These are phyloP conservation scores for Aurantiochytrium sp. DNA, from an alignment of 108 stramenopile genomes.

Conservation along the genomic window DNA sequence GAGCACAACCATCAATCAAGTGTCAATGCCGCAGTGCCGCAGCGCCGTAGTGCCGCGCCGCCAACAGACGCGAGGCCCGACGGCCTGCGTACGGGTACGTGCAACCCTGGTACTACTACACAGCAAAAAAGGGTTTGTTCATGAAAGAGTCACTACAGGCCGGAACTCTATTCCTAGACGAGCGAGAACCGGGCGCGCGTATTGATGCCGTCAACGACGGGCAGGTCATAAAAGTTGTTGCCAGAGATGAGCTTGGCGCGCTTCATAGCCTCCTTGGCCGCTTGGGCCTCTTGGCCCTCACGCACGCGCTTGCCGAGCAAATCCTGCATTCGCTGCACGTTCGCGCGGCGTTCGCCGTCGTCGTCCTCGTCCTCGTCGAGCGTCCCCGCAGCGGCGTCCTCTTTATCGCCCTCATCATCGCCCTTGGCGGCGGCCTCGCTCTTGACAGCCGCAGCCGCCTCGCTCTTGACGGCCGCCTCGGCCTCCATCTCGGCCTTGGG, in stretches of 20 bases:
- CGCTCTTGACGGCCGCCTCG: neutral
- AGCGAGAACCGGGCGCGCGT: neutral
- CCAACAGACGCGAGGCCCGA: no score
- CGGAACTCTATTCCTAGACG: no score
- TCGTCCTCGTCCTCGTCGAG: neutral
- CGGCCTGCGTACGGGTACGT: no score
- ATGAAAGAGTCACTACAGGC: no score
- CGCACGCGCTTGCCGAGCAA: neutral
- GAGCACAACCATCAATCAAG: no score
- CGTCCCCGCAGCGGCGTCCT: neutral
- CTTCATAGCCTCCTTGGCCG: slow-evolving; percentile 23
- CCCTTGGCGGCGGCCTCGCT: neutral
- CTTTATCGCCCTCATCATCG: neutral
- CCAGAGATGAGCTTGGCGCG: neutral
- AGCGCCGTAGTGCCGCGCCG: no score
- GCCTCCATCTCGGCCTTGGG: no score
- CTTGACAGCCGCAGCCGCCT: neutral
- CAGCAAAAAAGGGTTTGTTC: no score
- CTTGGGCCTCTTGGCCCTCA: neutral
- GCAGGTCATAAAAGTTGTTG: slow-evolving; percentile 24
- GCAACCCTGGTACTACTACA: no score
- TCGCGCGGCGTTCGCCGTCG: neutral
- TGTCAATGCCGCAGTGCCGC: no score
- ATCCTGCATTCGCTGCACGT: slow-evolving; percentile 21
- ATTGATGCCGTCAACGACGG: neutral